Conservation (phyloP, 352 stramenopile species). For the Phytophthora sojae region DNA sequence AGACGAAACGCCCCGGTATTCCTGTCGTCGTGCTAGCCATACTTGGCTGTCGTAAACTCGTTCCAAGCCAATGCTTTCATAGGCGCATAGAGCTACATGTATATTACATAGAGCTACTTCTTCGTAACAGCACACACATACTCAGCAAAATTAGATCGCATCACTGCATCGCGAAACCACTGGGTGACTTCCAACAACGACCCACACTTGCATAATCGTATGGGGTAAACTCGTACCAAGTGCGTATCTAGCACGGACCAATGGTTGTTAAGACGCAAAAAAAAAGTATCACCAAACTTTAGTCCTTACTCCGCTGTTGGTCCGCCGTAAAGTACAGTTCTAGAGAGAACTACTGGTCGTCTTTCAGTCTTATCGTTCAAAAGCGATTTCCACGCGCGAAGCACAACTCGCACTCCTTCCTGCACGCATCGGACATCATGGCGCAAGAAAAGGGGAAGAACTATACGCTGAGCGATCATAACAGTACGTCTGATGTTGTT, state of each 20-base stretch:
- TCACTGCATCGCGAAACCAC: too few relatives aligned
- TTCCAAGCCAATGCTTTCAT: too few relatives aligned
- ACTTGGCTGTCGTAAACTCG: too few relatives aligned
- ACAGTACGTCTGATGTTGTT: neutral
- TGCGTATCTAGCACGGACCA: neutral
- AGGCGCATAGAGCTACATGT: too few relatives aligned
- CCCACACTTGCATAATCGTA: neutral
- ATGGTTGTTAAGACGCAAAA: neutral
- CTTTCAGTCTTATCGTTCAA: neutral
- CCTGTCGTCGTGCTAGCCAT: too few relatives aligned
- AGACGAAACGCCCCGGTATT: too few relatives aligned
- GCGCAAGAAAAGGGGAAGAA: neutral
- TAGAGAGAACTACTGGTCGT: neutral
- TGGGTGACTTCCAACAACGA: neutral
- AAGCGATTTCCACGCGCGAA: neutral
- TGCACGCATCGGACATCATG: neutral
- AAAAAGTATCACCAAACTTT: neutral
- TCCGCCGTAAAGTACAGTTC: neutral
- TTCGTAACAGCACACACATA: too few relatives aligned
- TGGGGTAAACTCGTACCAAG: neutral
- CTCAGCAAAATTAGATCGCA: too few relatives aligned
- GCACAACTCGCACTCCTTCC: neutral
- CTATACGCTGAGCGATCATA: neutral
- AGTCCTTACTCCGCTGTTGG: neutral
- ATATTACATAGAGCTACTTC: too few relatives aligned